Evolutionary conservation across 768 basidiomycete genomes (phyloP).

Genomic region (Tricholoma sp.): DNA sequence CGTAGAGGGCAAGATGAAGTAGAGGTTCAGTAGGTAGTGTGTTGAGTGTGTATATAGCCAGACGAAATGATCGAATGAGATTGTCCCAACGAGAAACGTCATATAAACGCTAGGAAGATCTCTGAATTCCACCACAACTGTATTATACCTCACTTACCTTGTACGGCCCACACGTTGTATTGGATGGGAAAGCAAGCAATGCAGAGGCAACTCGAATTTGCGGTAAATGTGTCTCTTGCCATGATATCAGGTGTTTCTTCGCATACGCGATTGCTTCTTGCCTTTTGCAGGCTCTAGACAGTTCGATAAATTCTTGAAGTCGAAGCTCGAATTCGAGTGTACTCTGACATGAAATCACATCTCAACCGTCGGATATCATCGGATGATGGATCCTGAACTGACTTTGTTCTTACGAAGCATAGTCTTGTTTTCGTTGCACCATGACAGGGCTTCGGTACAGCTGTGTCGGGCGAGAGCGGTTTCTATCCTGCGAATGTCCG

Average conservation of each 20-base stretch:
- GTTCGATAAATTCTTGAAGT: constrained; percentile 94
- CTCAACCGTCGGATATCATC: background rate
- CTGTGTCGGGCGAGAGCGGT: constrained; percentile 67
- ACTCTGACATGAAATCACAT: constrained; percentile 46
- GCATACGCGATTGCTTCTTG: constrained; percentile 81
- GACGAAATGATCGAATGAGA: constrained; percentile 74
- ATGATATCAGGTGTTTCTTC: constrained; percentile 71
- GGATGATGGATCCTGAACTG: constrained; percentile 2
- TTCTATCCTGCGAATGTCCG: constrained; percentile 85
- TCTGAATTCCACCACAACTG: background rate
- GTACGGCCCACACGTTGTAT: constrained; percentile 73
- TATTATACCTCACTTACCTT: constrained; percentile 42
- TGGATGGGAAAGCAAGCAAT: constrained; percentile 68
- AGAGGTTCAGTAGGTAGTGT: constrained; percentile 84
- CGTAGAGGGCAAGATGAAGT: constrained; percentile 83
- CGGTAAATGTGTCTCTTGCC: constrained; percentile 75
- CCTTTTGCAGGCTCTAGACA: constrained; percentile 61
- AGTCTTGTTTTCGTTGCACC: constrained; percentile 96
- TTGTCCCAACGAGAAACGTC: constrained; percentile 71
- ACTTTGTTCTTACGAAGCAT: constrained; percentile 91
- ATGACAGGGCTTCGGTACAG: constrained; percentile 85
- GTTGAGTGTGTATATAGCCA: constrained; percentile 83
- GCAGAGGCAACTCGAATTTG: constrained; percentile 77
- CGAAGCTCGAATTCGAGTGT: constrained; percentile 95
- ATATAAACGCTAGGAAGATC: constrained; percentile 64